Percentiles rank a stretch among this genome's conserved stretches.
Evolutionary conservation across 2,329 filamentous ascomycete genomes (phyloP).

Genomic region (Cladosporium sp.): DNA sequence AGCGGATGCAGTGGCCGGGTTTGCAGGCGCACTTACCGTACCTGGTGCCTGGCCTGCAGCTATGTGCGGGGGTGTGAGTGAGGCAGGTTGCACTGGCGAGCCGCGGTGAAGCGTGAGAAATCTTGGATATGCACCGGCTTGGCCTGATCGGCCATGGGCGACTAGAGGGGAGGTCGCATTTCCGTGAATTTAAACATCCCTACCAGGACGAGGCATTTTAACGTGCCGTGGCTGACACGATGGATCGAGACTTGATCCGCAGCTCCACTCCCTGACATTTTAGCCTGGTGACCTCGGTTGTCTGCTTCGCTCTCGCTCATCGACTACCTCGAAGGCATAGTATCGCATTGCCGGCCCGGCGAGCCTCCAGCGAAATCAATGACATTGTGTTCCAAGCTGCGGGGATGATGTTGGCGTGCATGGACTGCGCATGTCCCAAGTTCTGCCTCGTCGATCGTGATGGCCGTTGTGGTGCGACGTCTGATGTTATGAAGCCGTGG

Average conservation of each 20-base stretch:
- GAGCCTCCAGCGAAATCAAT: not conserved
- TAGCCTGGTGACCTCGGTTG: conserved; percentile 2
- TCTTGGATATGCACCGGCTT: not conserved
- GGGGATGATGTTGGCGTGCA: not conserved
- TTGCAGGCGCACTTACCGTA: conserved; percentile 1
- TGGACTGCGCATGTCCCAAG: not conserved
- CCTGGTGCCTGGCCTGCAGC: conserved; percentile 10
- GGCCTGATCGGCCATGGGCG: too few relatives aligned
- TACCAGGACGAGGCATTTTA: not conserved
- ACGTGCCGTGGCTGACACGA: not conserved
- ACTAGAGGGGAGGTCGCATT: not conserved
- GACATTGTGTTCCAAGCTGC: not conserved
- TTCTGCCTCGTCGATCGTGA: not conserved
- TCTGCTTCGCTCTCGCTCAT: not conserved
- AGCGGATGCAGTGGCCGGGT: not conserved
- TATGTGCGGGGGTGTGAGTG: not conserved
- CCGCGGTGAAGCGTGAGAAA: not conserved
- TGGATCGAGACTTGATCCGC: not conserved
- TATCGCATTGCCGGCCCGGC: conserved; percentile 5
- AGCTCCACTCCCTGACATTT: not conserved
- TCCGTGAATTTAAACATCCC: not conserved
- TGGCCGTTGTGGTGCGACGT: not conserved
- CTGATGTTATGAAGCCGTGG: too few relatives aligned
- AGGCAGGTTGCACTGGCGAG: conserved; percentile 8
- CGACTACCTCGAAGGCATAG: not conserved